Base-by-base conservation (phyloP, 164 flowering plant species). In the Tetracentron sinense region DNA sequence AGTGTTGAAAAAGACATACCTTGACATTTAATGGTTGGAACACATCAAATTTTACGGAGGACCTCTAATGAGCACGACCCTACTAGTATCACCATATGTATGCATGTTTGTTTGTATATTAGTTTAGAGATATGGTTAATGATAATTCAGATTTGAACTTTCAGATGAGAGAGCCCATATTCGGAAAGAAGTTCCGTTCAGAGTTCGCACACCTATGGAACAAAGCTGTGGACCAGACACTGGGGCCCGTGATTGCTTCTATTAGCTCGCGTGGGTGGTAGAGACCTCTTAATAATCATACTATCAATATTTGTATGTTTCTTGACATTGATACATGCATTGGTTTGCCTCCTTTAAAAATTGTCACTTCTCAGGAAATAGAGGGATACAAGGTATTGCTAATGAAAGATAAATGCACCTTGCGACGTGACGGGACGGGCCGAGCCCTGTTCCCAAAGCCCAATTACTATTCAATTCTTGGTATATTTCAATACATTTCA, bases 241-340 rank as follows among this genome's bases (percentile, higher is more conserved):
- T 85, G 27, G 81, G 81, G 66, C 81, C 84, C 35, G 68, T 78
- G 22, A 78, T 83, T 51, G 64, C 67, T 38, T 73, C 71, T 52
- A 74, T 83, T 60, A 79, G 82, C 67, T 79, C 84, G 12, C 85
- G 81, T 42, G 81, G 81, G 53, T 83, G 83, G 84, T 85, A 81
- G 73, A 70, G 25, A 67, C 7, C 44, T 10, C 1, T 38, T 10
- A 1, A 4, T 4, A 38, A 38, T 38, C 44, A 38, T 38, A 8
- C 14, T 16, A 38, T 16, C 11, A 38, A 38, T 16, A 38, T 4
- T 38, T 38, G 11, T 38, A 10, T 38, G 44, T 4, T 38, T 4
- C 44, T 38, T 33, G 38, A 33, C 44, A 38, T 38, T 16, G 8
- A 38, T 38, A 16, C 11, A 38, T 38, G 44, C 44, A 38, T 4